Percentiles rank a stretch among this genome's conserved stretches.
These are phyloP conservation scores for Hydnomerulius pinastri DNA, from an alignment of 768 basidiomycete genomes.

Conservation along the genomic window DNA sequence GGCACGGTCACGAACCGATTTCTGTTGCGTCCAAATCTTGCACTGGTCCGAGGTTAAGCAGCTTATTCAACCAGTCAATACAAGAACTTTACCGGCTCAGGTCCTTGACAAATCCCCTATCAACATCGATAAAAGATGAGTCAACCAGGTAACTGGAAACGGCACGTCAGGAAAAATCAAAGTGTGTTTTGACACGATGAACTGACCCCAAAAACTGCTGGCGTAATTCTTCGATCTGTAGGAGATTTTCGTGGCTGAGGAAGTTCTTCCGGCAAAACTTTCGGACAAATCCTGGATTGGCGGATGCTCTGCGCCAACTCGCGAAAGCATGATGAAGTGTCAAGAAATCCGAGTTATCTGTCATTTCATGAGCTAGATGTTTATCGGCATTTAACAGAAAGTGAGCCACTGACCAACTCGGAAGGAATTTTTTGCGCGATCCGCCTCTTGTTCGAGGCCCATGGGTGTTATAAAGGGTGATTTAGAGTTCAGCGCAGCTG, in stretches of 20 bases:
- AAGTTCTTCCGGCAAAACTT: conserved; percentile 82
- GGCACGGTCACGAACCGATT: conserved; percentile 80
- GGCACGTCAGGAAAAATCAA: conserved; percentile 4
- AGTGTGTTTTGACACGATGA: conserved; percentile 1
- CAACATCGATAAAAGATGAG: conserved; percentile 77
- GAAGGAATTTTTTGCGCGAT: conserved; percentile 80
- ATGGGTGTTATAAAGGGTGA: conserved; percentile 91
- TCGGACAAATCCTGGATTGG: conserved; percentile 59
- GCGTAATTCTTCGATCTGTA: conserved; percentile 94
- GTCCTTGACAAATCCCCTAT: conserved; percentile 63
- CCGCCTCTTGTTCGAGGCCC: conserved; percentile 84
- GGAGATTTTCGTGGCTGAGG: conserved; percentile 88
- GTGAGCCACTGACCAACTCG: conserved; percentile 54
- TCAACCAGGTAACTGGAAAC: conserved; percentile 78
- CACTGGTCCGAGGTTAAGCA: conserved; percentile 41
- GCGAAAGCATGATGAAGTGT: conserved; percentile 90
- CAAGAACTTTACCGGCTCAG: conserved; percentile 55
- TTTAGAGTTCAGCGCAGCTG: conserved; percentile 89
- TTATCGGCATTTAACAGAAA: not conserved
- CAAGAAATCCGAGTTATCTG: conserved; percentile 94
- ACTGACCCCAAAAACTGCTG: conserved; percentile 80
- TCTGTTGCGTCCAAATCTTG: conserved; percentile 72
- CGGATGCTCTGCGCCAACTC: conserved; percentile 79
- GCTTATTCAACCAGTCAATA: not conserved
- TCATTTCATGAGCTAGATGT: conserved; percentile 2